Evolutionary conservation across 495 filamentous ascomycete species (phyloP), one percentile per base, ranked within the genome.

Genomic region (Aspergillus saccharolyticus): DNA sequence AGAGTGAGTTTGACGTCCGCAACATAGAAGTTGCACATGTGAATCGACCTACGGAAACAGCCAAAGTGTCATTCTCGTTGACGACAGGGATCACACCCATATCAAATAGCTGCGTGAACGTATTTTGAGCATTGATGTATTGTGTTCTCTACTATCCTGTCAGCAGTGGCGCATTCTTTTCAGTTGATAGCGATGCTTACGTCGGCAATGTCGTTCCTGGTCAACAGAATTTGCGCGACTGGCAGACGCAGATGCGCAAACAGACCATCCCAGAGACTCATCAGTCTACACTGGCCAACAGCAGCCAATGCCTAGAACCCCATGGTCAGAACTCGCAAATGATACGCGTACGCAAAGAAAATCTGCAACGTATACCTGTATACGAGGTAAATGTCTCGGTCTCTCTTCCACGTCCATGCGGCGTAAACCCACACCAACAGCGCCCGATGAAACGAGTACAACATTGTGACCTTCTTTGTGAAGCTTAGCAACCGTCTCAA

Each of bases 61-160:
- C 89, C 45, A 98, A 74, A 6, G 95, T 98, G 71, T 98, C 94
- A 70, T 98, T 98, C 71, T 98, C 94, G 63, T 98, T 98, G 57
- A 98, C 94, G 60, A 98, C 96, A 2, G 94, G 95, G 58, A 98
- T 94, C 14, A 97, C 92, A 0, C 90, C 90, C 94, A 97, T 96
- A 57, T 89, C 84, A 33, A 98, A 78, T 19, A 98, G 79, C 70
- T 96, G 91, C 39, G 82, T 77, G 60, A 98, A 86, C 1, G 94
- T 97, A 65, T 96, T 97, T 73, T 95, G 89, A 1, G 94, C 94
- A 75, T 97, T 97, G 58, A 90, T 80, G 73, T 97, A 98, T 82
- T 96, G 87, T 39, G 91, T 94, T 58, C 89, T 84, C 88, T 94
- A 54, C 22, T 15, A 51, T 14, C 4, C 33, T 44, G 54, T 73